Conservation (phyloP, 768 basidiomycete genomes). For the Megacollybia marginata region DNA sequence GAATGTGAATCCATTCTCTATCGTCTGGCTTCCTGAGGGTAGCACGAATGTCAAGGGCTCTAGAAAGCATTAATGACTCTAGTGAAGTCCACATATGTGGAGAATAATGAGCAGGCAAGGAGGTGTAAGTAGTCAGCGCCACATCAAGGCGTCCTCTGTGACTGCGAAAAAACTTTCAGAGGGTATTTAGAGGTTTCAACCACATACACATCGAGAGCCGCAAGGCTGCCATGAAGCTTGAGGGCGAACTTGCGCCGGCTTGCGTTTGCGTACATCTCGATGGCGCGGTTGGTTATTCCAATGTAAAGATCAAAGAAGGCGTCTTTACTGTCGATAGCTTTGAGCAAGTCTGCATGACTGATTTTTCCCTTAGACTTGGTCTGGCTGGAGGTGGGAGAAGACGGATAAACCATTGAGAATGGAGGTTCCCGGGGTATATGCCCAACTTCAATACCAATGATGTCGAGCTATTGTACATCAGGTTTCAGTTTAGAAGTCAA, state of each 20-base stretch:
- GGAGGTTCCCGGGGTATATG: conserved; percentile 69
- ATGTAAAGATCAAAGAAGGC: conserved; percentile 77
- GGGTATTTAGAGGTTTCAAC: conserved; percentile 1
- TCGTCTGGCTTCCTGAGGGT: conserved; percentile 52
- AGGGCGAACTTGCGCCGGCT: conserved; percentile 81
- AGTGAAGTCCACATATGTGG: conserved; percentile 77
- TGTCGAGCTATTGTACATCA: conserved; percentile 58
- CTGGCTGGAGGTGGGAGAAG: conserved; percentile 15
- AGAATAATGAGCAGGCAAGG: conserved; percentile 81
- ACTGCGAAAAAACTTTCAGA: conserved; percentile 28
- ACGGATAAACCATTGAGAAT: conserved; percentile 39
- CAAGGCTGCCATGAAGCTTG: conserved; percentile 78
- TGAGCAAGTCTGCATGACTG: conserved; percentile 53
- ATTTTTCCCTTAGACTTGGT: conserved; percentile 27
- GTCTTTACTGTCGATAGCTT: conserved; percentile 46
- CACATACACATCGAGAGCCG: conserved; percentile 77
- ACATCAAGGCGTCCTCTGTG: conserved; percentile 55
- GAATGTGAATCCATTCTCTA: conserved; percentile 73
- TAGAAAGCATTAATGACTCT: conserved; percentile 72
- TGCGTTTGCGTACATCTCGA: conserved; percentile 79
- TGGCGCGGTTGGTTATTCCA: conserved; percentile 67
- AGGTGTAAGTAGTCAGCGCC: conserved; percentile 66
- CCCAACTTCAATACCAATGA: conserved; percentile 66
- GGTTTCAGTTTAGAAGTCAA: not conserved
- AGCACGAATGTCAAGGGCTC: conserved; percentile 62